phyloP scores from a whole-genome alignment of 2,329 filamentous ascomycete genomes.

The Ophiocordyceps camponoti-floridani region DNA sequence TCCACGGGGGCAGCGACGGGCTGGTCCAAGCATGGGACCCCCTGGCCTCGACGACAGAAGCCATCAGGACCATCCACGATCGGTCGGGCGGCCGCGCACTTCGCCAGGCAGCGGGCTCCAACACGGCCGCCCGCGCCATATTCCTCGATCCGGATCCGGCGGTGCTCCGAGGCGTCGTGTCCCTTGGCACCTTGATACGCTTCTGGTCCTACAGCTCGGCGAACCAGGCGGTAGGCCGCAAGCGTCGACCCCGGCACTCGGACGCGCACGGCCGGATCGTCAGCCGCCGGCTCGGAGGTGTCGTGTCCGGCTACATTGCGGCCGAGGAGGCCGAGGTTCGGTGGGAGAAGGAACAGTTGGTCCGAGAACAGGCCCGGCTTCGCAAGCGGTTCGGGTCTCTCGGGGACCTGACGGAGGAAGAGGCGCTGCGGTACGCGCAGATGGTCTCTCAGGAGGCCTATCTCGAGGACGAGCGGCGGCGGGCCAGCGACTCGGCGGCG shows the following conservation, averaged over 20 bases:
- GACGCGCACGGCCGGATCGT: conserved; percentile 34
- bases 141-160: conserved; percentile 78
- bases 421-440: conserved; percentile 45
- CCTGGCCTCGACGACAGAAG: conserved; percentile 60
- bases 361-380: conserved; percentile 51
- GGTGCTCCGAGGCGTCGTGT: conserved; percentile 67
- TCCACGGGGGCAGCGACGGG: conserved; percentile 88
- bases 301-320: conserved; percentile 65
- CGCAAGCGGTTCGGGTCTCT: conserved; percentile 63
- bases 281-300: conserved; percentile 40
- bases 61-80: conserved; percentile 74
- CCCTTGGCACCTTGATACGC: conserved; percentile 70
- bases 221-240: conserved; percentile 56
- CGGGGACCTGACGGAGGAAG: conserved; percentile 45
- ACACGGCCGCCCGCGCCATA: conserved; percentile 66
- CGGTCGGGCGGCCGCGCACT: conserved; percentile 68
- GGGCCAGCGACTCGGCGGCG: conserved; percentile 31
- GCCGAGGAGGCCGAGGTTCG: conserved; percentile 72
- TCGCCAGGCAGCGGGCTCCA: conserved; percentile 42
- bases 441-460: conserved; percentile 48
- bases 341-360: conserved; percentile 47
- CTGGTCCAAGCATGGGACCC: conserved; percentile 94
- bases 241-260: conserved; percentile 58
- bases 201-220: conserved; percentile 91
- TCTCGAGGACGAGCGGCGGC: conserved; percentile 35